Evolutionary conservation across 768 basidiomycete genomes (phyloP).

Genomic region (Candolleomyces aberdarensis): DNA sequence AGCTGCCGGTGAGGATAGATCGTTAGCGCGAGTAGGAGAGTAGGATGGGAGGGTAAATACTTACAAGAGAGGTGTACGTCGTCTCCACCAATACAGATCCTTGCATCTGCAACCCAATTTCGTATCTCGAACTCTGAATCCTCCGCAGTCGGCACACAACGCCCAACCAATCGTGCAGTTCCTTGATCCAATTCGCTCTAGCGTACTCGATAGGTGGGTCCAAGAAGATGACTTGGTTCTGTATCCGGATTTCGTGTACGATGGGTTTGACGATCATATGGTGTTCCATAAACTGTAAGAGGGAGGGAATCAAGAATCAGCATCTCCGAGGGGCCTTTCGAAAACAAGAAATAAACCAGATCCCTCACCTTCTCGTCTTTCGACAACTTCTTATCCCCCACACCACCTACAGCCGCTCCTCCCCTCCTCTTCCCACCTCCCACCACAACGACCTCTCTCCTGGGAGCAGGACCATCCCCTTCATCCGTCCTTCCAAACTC

Average conservation of each 20-base stretch:
- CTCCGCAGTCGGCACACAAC: conserved; percentile 83
- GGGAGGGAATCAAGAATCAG: not conserved
- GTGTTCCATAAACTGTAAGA: conserved; percentile 60
- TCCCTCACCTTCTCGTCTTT: conserved; percentile 75
- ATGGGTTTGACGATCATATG: conserved; percentile 80
- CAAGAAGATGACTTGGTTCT: conserved; percentile 97
- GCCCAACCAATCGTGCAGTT: conserved; percentile 89
- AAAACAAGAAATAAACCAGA: not conserved
- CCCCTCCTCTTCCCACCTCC: conserved; percentile 65
- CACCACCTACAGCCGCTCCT: conserved; percentile 21
- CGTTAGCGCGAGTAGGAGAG: not conserved
- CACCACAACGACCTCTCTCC: conserved; percentile 47
- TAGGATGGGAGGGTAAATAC: conserved; percentile 19
- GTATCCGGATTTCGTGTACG: conserved; percentile 94
- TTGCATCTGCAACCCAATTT: conserved; percentile 93
- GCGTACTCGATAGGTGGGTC: conserved; percentile 98
- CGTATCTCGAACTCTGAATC: conserved; percentile 94
- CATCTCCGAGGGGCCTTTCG: not conserved
- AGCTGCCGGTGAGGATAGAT: conserved; percentile 42
- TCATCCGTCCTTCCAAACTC: conserved; percentile 83
- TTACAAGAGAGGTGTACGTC: conserved; percentile 80
- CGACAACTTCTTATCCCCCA: conserved; percentile 53
- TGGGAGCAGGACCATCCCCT: conserved; percentile 37
- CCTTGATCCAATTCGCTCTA: conserved; percentile 82
- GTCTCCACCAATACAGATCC: conserved; percentile 59